Conservation (phyloP, 2,329 filamentous ascomycete genomes). For the Fulvia fulva region DNA sequence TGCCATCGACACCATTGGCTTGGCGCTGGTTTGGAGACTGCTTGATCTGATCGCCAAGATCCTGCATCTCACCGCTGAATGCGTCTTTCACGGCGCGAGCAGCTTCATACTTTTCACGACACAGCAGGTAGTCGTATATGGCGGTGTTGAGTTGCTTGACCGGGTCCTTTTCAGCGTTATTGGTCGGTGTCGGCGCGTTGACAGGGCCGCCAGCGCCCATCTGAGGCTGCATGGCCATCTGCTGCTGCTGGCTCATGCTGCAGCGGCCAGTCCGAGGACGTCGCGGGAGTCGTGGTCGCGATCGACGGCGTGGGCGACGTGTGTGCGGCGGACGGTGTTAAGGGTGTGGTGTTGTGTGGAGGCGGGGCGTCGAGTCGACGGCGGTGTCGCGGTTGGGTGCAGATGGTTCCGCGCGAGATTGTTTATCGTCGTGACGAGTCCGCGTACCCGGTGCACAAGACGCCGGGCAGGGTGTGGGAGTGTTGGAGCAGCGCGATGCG, state of each 20-base stretch:
- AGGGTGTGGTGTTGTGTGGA: not conserved
- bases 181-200: conserved; percentile 30
- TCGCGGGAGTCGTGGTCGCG: not conserved
- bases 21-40: conserved; percentile 59
- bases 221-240: conserved; percentile 60
- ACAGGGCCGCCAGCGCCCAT: conserved; percentile 51
- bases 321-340: not conserved
- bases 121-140: conserved; percentile 88
- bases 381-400: not conserved
- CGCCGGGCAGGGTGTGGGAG: not conserved
- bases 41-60: conserved; percentile 48
- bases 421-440: not conserved
- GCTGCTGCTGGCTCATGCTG: conserved; percentile 55
- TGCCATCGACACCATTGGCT: conserved; percentile 64
- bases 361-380: not conserved
- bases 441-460: not conserved
- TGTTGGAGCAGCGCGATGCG: not conserved
- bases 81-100: conserved; percentile 66
- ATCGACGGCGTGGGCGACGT: not conserved
- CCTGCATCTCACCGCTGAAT: conserved; percentile 35
- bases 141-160: conserved; percentile 68
- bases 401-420: not conserved
- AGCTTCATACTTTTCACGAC: conserved; percentile 77
- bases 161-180: conserved; percentile 17
- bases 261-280: conserved; percentile 7